These are phyloP conservation scores for Colletotrichum brevisporum DNA, from an alignment of 2,329 filamentous ascomycete genomes.

Conservation along the genomic window DNA sequence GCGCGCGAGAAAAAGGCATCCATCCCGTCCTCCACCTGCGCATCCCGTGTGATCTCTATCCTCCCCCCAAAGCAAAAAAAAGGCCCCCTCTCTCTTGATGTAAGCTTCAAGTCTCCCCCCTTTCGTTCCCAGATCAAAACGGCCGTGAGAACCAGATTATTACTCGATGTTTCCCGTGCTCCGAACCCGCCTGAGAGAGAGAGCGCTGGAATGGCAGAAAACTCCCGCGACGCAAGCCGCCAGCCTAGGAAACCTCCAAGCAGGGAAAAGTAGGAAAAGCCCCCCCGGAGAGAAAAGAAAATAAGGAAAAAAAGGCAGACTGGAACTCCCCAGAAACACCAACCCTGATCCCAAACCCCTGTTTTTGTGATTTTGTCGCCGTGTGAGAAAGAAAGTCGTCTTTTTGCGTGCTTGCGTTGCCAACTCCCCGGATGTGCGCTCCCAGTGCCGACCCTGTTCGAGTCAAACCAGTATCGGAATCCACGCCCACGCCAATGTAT, in stretches of 20 bases:
- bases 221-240: conserved; percentile 30
- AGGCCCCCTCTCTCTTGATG: conserved; percentile 20
- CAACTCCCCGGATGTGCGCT: conserved; percentile 40
- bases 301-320: neutral
- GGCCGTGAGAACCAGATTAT: conserved; percentile 27
- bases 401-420: conserved; percentile 23
- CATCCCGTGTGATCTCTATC: conserved; percentile 31
- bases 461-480: conserved; percentile 39
- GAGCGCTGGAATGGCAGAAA: conserved; percentile 11
- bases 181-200: conserved; percentile 6
- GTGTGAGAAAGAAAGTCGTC: conserved; percentile 32
- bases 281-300: conserved; percentile 1
- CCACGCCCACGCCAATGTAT: conserved; percentile 40
- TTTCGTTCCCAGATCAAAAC: conserved; percentile 26
- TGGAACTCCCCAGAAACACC: conserved; percentile 30
- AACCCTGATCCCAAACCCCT: conserved; percentile 22
- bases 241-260: neutral
- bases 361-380: conserved; percentile 40
- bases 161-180: conserved; percentile 5
- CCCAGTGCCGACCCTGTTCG: conserved; percentile 37
- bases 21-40: conserved; percentile 23
- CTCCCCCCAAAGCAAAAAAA: conserved; percentile 1
- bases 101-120: conserved; percentile 32
- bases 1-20: conserved; percentile 20
- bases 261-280: conserved; percentile 14